These are phyloP conservation scores for Phaeotremella fagi DNA, from an alignment of 768 basidiomycete species.

Conservation along the genomic window DNA sequence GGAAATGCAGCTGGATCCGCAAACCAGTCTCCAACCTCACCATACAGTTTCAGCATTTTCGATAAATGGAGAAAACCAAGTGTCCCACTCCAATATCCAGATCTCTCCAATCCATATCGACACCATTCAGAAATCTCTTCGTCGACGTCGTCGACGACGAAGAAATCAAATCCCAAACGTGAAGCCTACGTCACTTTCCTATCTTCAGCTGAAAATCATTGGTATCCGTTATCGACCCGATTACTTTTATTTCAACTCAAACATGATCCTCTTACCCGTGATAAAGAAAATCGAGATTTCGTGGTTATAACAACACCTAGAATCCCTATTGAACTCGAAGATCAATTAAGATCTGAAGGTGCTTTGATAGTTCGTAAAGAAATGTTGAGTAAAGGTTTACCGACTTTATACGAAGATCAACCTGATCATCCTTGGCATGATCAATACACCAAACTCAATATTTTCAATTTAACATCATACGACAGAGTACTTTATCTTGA, in stretches of 20 bases:
- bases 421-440: constrained; percentile 16
- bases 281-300: constrained; percentile 12
- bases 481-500: constrained; percentile 15
- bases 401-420: background rate
- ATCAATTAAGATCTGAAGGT: constrained; percentile 13
- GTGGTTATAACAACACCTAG: constrained; percentile 19
- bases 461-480: constrained; percentile 24
- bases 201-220: constrained; percentile 5
- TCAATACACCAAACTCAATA: constrained; percentile 20
- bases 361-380: constrained; percentile 8
- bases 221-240: constrained; percentile 12
- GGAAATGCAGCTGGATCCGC: no score
- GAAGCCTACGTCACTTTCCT: constrained; percentile 30
- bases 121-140: no score
- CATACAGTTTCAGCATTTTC: no score
- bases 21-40: no score
- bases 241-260: constrained; percentile 20
- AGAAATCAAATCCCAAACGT: background rate
- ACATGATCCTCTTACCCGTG: constrained; percentile 17
- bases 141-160: no score
- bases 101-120: background rate
- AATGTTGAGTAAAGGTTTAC: constrained; percentile 15
- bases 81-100: background rate
- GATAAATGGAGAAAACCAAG: no score
- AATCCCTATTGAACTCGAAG: constrained; percentile 3